Evolutionary conservation across 1,139 yeast species (phyloP), one percentile per base, ranked within the genome.

Genomic region (Zygosaccharomyces pseudobailii): DNA sequence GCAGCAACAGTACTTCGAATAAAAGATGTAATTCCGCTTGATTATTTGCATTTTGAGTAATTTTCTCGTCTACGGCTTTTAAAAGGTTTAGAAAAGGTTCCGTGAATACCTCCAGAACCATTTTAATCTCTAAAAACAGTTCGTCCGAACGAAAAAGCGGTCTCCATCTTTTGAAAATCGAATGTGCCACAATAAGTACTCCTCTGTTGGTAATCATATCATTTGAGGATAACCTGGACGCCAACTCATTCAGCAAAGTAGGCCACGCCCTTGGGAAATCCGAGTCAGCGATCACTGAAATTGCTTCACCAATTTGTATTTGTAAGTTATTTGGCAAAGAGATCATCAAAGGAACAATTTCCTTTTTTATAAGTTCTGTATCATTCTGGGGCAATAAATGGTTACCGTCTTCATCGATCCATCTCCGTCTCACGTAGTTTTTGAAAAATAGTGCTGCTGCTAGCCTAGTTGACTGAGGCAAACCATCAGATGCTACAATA

Each of bases 121-220:
- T 72, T 62, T 86, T 82, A 61, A 94, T 94, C 65, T 94, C 99
- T 49, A 79, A 68, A 63, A 88, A 90, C 49, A 94, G 76, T 46
- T 83, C 97, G 66, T 94, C 96, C 2, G 96, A 85, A 59, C 97
- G 77, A 64, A 88, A 88, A 47, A 92, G 73, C 1, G 97, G 96
- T 62, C 98, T 78, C 99, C 99, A 94, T 69, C 95, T 82, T 65
- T 86, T 88, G 71, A 92, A 94, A 53, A 94, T 90, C 0, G 97
- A 87, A 66, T 94, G 98, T 6, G 97, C 95, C 19, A 94, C 97
- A 17, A 83, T 77, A 52, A 94, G 71, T 6, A 94, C 92, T 45
- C 97, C 96, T 58, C 84, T 86, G 65, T 89, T 89, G 47, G 81
- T 78, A 17, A 76, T 74, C 72, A 87, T 82, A 63, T 89, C 90